A percentile compares a stretch with the other conserved stretches of the same genome.
Evolutionary conservation across 2,329 filamentous ascomycete species (phyloP).

Genomic region (Colletotrichum abscissum): DNA sequence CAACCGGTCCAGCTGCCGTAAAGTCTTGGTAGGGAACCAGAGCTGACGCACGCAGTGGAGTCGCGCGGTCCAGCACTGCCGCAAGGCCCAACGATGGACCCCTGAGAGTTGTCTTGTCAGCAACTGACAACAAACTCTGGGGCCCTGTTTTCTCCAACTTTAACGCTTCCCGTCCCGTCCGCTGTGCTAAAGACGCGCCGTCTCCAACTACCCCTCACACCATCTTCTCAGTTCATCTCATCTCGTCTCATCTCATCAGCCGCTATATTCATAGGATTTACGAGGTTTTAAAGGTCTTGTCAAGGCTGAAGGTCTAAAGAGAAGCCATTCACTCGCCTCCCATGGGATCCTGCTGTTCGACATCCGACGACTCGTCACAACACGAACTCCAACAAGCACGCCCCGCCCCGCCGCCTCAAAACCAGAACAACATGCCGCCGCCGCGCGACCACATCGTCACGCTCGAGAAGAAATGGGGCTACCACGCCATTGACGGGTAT

Average conservation of each 20-base stretch:
- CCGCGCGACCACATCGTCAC: constrained; percentile 27
- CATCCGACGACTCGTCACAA: constrained; percentile 7
- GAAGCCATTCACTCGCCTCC: not conserved
- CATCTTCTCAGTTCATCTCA: not conserved
- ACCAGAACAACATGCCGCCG: constrained; percentile 36
- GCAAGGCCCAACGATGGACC: not conserved
- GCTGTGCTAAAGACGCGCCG: not conserved
- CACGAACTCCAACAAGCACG: constrained; percentile 10
- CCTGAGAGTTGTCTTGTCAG: not conserved
- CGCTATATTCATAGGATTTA: not conserved
- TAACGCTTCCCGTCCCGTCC: not conserved
- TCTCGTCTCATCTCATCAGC: not conserved
- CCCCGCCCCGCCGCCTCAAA: constrained; percentile 5
- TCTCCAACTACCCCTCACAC: not conserved
- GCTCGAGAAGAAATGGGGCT: constrained; percentile 44
- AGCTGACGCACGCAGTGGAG: constrained; percentile 21
- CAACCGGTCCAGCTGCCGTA: not conserved
- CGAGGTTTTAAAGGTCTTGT: not conserved
- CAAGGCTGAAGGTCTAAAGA: not conserved
- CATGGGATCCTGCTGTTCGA: constrained; percentile 19
- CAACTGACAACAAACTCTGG: not conserved
- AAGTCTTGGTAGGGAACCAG: constrained; percentile 15
- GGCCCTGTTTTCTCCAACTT: not conserved
- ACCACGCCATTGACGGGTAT: constrained; percentile 45
- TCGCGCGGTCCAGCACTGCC: not conserved